phyloP scores from a whole-genome alignment of 768 basidiomycete genomes.

The Gloeophyllum trabeum region DNA sequence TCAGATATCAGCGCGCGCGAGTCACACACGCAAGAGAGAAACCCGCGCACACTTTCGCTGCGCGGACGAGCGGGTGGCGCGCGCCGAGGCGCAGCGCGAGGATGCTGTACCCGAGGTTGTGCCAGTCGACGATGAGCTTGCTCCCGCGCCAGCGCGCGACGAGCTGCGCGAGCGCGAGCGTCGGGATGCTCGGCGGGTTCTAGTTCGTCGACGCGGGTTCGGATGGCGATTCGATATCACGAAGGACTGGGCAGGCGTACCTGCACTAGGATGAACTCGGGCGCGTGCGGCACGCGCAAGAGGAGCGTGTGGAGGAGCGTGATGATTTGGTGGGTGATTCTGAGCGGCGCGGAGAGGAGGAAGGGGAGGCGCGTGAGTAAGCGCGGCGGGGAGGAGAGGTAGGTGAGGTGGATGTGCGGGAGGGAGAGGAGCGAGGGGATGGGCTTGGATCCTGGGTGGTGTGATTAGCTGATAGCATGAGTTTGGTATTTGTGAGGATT shows the following conservation, averaged over 20 bases:
- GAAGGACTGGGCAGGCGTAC: conserved; percentile 29
- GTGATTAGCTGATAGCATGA: no score
- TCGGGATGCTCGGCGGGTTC: conserved; percentile 97
- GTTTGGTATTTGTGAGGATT: no score
- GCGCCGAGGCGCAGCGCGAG: conserved; percentile 73
- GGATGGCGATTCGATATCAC: neutral
- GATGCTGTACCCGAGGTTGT: conserved; percentile 93
- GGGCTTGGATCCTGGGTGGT: conserved; percentile 63
- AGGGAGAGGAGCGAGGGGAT: conserved; percentile 60
- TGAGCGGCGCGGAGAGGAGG: conserved; percentile 66
- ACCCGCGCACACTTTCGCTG: conserved; percentile 58
- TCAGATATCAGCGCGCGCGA: conserved; percentile 63
- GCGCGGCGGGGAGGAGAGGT: conserved; percentile 55
- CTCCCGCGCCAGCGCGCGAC: conserved; percentile 56
- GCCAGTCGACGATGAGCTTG: conserved; percentile 97
- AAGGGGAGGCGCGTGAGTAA: conserved; percentile 49
- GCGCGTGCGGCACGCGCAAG: conserved; percentile 48
- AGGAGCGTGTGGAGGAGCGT: conserved; percentile 54
- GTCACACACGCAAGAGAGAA: conserved; percentile 62
- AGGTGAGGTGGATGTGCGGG: conserved; percentile 52
- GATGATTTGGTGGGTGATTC: conserved; percentile 61
- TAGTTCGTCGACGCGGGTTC: conserved; percentile 19
- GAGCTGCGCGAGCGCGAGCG: conserved; percentile 76
- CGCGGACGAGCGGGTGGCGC: conserved; percentile 53
- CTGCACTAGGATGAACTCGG: conserved; percentile 85